Conservation (phyloP, 176 grass and related monocot species). For the Urochloa ruziziensis region DNA sequence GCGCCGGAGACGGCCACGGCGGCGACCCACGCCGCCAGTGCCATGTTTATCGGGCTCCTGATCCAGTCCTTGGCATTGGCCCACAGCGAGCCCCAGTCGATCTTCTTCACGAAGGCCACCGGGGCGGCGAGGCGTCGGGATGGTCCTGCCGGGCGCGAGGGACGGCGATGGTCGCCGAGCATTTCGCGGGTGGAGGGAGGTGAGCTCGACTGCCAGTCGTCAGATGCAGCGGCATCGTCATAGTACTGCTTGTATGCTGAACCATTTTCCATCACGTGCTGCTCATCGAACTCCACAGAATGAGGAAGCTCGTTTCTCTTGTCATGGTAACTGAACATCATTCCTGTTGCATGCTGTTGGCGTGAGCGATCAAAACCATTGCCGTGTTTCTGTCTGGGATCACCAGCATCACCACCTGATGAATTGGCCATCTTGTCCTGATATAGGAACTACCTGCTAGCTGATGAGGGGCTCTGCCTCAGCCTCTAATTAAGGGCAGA, state of each 20-base stretch:
- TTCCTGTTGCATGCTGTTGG: too few relatives aligned
- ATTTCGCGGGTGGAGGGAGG: too few relatives aligned
- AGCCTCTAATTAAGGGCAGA: too few relatives aligned
- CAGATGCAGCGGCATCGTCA: too few relatives aligned
- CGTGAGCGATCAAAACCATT: neutral
- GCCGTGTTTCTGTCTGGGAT: neutral
- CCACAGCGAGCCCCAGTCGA: constrained; percentile 55
- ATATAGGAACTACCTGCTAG: neutral
- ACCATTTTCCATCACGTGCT: too few relatives aligned
- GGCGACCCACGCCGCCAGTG: constrained; percentile 48
- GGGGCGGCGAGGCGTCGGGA: neutral
- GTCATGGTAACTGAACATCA: too few relatives aligned
- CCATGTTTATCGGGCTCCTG: constrained; percentile 67
- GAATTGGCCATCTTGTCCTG: neutral
- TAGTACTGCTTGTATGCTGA: too few relatives aligned
- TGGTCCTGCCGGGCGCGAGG: too few relatives aligned
- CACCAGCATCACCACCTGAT: neutral
- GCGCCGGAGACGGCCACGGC: constrained; percentile 63
- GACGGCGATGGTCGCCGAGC: too few relatives aligned
- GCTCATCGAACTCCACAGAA: too few relatives aligned
- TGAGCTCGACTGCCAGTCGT: too few relatives aligned
- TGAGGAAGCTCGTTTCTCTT: too few relatives aligned
- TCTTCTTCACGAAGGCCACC: constrained; percentile 53
- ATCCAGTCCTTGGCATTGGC: constrained; percentile 64
- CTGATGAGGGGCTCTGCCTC: neutral